phyloP scores from a whole-genome alignment of 2,329 filamentous ascomycete species.

The Xylariaceae sp. region DNA sequence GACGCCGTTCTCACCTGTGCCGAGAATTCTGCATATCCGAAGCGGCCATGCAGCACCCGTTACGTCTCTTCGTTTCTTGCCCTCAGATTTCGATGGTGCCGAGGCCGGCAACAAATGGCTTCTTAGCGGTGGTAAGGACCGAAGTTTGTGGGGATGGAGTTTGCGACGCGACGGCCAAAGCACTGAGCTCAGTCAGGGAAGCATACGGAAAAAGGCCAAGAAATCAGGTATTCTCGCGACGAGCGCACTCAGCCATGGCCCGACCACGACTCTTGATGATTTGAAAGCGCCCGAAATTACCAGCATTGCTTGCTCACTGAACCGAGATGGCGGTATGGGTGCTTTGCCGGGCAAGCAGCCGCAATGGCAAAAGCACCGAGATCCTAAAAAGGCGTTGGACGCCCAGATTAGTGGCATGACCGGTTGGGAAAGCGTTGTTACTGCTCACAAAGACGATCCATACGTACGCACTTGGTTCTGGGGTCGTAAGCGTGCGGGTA shows the following conservation, averaged over 20 bases:
- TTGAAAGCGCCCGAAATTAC: slow-evolving; percentile 90
- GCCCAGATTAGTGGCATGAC: slow-evolving; percentile 71
- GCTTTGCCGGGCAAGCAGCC: slow-evolving; percentile 70
- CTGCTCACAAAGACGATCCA: slow-evolving; percentile 79
- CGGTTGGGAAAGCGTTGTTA: slow-evolving; percentile 96
- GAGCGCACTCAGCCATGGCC: slow-evolving; percentile 52
- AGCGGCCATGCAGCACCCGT: slow-evolving; percentile 87
- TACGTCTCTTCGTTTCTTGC: slow-evolving; percentile 76
- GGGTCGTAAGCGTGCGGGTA: slow-evolving; percentile 85
- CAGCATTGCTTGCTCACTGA: slow-evolving; percentile 83
- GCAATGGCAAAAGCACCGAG: slow-evolving; percentile 76
- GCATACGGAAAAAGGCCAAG: slow-evolving; percentile 80
- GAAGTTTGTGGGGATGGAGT: slow-evolving; percentile 95
- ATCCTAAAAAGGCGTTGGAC: slow-evolving; percentile 57
- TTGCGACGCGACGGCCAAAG: slow-evolving; percentile 91
- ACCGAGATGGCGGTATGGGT: slow-evolving; percentile 91
- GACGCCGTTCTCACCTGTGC: slow-evolving; percentile 79
- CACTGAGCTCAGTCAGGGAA: slow-evolving; percentile 86
- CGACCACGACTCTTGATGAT: slow-evolving; percentile 61
- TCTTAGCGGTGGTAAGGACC: slow-evolving; percentile 80
- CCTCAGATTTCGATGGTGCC: slow-evolving; percentile 81
- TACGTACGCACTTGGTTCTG: slow-evolving; percentile 96
- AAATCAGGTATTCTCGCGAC: slow-evolving; percentile 69
- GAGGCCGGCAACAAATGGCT: slow-evolving; percentile 91
- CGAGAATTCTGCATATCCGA: slow-evolving; percentile 76